These are phyloP conservation scores for Trichoderma gamsii DNA, from an alignment of 495 filamentous ascomycete genomes.

Conservation along the genomic window DNA sequence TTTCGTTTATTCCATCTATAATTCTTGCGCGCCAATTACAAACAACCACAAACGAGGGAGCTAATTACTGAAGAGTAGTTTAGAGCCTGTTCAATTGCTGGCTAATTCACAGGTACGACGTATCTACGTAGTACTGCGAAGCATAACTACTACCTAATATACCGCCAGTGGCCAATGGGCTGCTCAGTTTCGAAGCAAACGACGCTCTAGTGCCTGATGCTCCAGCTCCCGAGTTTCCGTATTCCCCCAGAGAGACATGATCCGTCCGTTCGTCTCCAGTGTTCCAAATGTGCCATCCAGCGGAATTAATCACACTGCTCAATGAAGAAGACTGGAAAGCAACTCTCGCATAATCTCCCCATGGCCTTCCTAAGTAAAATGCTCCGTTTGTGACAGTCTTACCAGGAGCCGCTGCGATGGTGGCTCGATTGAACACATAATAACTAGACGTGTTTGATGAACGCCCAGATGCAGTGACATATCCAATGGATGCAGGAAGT, in stretches of 20 bases:
- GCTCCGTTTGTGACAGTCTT: constrained; percentile 42
- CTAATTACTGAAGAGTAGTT: not conserved
- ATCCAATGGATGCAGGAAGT: constrained; percentile 38
- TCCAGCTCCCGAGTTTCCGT: constrained; percentile 52
- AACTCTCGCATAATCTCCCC: constrained; percentile 54
- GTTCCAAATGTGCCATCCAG: constrained; percentile 58
- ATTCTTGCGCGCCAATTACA: not conserved
- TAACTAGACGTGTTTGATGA: constrained; percentile 28
- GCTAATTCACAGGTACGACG: constrained; percentile 21
- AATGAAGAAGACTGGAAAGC: constrained; percentile 55
- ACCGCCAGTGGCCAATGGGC: constrained; percentile 37
- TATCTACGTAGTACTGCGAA: constrained; percentile 25
- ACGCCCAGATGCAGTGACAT: constrained; percentile 48
- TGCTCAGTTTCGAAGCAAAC: constrained; percentile 44
- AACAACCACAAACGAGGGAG: not conserved
- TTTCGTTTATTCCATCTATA: not conserved
- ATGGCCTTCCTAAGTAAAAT: constrained; percentile 62
- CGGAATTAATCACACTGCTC: constrained; percentile 51
- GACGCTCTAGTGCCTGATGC: constrained; percentile 51
- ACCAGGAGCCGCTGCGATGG: constrained; percentile 41
- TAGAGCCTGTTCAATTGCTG: not conserved
- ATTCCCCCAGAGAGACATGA: constrained; percentile 54
- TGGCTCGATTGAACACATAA: constrained; percentile 58
- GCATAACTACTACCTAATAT: constrained; percentile 50
- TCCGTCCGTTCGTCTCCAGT: constrained; percentile 41